phyloP scores from a whole-genome alignment of 1,284 basidiomycete genomes.

The Cystobasidium slooffiae region DNA sequence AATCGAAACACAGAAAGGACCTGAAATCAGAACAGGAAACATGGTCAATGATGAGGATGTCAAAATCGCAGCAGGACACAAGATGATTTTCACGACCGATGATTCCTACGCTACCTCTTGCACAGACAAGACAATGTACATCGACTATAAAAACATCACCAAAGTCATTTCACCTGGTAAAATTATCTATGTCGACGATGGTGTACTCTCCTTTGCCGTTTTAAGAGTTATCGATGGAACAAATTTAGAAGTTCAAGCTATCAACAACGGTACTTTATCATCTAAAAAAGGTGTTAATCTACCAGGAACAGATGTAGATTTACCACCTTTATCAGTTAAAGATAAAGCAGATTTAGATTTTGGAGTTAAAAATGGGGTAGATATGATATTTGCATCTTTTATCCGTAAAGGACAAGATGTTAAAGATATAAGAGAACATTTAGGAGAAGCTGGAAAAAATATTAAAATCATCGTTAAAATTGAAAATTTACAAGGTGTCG shows the following conservation, averaged over 20 bases:
- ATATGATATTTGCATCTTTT: slow-evolving; percentile 98
- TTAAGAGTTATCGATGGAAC: slow-evolving; percentile 78
- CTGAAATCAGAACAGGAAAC: slow-evolving; percentile 96
- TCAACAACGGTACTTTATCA: slow-evolving; percentile 92
- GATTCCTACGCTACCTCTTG: slow-evolving; percentile 76
- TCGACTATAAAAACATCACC: slow-evolving; percentile 94
- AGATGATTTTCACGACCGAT: slow-evolving; percentile 90
- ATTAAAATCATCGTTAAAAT: slow-evolving; percentile 99
- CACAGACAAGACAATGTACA: slow-evolving; percentile 80
- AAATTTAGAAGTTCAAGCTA: slow-evolving; percentile 70
- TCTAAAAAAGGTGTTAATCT: slow-evolving; percentile 99
- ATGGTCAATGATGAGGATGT: slow-evolving; percentile 85
- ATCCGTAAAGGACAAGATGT: slow-evolving; percentile 93
- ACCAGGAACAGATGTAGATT: slow-evolving; percentile 96
- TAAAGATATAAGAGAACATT: slow-evolving; percentile 82
- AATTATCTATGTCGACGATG: slow-evolving; percentile 96
- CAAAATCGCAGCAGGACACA: slow-evolving; percentile 86
- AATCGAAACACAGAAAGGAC: slow-evolving; percentile 76
- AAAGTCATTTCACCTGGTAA: slow-evolving; percentile 96
- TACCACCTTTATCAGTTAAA: slow-evolving; percentile 96
- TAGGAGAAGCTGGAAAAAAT: slow-evolving; percentile 86
- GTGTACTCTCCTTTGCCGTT: slow-evolving; percentile 93
- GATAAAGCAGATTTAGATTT: slow-evolving; percentile 94
- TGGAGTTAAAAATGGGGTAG: slow-evolving; percentile 95
- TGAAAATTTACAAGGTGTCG: slow-evolving; percentile 95